These are phyloP conservation scores for Podila epicladia DNA, from an alignment of 192 early-diverging fungal genomes.

Conservation along the genomic window DNA sequence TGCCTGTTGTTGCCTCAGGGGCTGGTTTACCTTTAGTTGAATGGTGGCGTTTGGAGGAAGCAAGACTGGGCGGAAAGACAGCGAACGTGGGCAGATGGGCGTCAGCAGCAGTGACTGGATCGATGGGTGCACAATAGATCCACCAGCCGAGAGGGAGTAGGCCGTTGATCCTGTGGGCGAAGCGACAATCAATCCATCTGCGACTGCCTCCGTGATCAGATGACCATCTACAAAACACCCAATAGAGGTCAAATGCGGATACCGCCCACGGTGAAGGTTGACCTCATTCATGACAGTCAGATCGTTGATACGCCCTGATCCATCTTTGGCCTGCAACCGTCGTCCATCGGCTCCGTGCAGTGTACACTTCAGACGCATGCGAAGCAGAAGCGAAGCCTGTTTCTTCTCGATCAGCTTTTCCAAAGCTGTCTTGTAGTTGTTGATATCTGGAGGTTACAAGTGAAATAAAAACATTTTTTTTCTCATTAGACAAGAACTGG, in stretches of 20 bases:
- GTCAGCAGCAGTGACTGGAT: conserved; percentile 79
- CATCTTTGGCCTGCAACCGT: conserved; percentile 58
- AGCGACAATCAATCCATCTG: conserved; percentile 75
- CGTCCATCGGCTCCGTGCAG: conserved; percentile 64
- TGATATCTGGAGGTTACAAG: conserved; percentile 60
- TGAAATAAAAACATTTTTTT: not conserved
- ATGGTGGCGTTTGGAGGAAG: conserved; percentile 76
- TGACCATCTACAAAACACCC: conserved; percentile 85
- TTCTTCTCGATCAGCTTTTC: conserved; percentile 68
- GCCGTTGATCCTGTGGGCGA: conserved; percentile 95
- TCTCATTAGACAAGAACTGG: too few relatives aligned
- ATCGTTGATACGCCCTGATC: conserved; percentile 57
- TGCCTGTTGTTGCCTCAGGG: too few relatives aligned
- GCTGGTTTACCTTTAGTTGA: conserved; percentile 61
- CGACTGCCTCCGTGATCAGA: conserved; percentile 84
- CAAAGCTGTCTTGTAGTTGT: conserved; percentile 68
- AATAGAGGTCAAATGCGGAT: conserved; percentile 83
- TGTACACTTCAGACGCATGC: conserved; percentile 83
- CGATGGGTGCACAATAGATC: conserved; percentile 84
- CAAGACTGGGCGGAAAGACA: conserved; percentile 86
- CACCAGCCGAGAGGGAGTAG: conserved; percentile 87
- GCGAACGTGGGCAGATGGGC: conserved; percentile 85
- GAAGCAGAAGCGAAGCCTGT: conserved; percentile 70
- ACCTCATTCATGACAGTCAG: conserved; percentile 89
- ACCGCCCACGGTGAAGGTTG: conserved; percentile 85